Evolutionary conservation across 306 rosid genomes (phyloP).

Genomic region (Lablab purpureus): DNA sequence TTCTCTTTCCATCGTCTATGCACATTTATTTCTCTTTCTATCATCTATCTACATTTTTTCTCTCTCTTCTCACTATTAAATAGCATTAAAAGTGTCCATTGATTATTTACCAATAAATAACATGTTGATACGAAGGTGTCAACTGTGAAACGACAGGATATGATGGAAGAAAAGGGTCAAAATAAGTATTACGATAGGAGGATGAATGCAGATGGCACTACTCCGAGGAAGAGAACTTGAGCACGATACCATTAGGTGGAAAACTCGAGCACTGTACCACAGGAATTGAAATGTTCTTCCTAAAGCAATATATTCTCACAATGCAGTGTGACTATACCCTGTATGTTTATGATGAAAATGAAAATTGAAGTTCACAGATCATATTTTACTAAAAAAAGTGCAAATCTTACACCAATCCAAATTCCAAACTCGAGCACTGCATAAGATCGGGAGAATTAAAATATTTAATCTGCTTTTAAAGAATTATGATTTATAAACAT

Average conservation of each 20-base stretch:
- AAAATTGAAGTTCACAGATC: neutral
- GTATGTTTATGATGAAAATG: neutral
- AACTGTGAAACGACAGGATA: neutral
- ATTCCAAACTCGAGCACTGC: neutral
- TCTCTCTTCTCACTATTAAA: neutral
- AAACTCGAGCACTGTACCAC: neutral
- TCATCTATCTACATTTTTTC: too few relatives aligned
- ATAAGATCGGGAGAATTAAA: neutral
- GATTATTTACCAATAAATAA: too few relatives aligned
- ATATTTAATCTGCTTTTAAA: neutral
- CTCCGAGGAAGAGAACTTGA: neutral
- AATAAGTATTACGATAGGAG: neutral
- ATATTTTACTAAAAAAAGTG: neutral
- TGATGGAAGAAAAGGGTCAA: neutral
- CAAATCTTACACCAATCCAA: neutral
- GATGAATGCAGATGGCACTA: neutral
- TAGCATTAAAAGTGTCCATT: neutral
- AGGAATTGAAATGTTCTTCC: neutral
- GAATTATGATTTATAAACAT: neutral
- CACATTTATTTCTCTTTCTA: too few relatives aligned
- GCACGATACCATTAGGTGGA: neutral
- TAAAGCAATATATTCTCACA: neutral
- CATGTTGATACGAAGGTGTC: neutral
- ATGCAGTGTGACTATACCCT: neutral
- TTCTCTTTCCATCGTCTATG: neutral